Conservation (phyloP, 208 protist genomes). For the Wallacemonas sp. region DNA sequence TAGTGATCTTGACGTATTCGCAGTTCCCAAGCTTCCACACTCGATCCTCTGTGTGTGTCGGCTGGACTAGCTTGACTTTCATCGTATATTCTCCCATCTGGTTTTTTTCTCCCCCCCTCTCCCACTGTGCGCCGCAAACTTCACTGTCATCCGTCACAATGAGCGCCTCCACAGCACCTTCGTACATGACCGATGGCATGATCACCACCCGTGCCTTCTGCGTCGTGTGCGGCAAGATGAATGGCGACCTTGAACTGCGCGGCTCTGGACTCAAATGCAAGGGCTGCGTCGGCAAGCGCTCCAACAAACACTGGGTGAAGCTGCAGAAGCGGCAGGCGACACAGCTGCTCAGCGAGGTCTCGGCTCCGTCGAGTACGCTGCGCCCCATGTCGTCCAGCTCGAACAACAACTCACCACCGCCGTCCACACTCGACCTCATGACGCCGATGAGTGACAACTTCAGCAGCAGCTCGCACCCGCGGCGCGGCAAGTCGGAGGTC, state of each 20-base stretch:
- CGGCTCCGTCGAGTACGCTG: neutral
- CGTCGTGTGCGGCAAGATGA: constrained; percentile 54
- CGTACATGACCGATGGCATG: constrained; percentile 1
- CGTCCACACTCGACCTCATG: neutral
- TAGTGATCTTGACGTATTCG: too few relatives aligned
- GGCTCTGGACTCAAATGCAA: constrained; percentile 58
- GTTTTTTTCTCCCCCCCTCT: constrained; percentile 10
- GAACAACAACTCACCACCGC: constrained; percentile 5
- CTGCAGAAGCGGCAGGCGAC: constrained; percentile 46
- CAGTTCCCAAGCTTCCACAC: too few relatives aligned
- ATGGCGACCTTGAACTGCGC: constrained; percentile 41
- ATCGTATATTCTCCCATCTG: too few relatives aligned
- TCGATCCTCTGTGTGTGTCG: too few relatives aligned
- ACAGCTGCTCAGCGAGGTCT: constrained; percentile 25
- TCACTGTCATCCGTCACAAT: neutral
- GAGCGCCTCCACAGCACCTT: constrained; percentile 11
- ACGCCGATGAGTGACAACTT: constrained; percentile 6
- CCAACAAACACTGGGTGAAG: constrained; percentile 37
- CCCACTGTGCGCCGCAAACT: constrained; percentile 1
- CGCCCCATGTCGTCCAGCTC: constrained; percentile 10
- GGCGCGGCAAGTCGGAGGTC: constrained; percentile 10
- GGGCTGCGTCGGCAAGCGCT: constrained; percentile 44
- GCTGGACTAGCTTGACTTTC: too few relatives aligned
- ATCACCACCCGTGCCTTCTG: constrained; percentile 32
- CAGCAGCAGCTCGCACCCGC: neutral